These are phyloP conservation scores for Pseudocercospora eumusae DNA, from an alignment of 2,329 filamentous ascomycete species.

Conservation along the genomic window DNA sequence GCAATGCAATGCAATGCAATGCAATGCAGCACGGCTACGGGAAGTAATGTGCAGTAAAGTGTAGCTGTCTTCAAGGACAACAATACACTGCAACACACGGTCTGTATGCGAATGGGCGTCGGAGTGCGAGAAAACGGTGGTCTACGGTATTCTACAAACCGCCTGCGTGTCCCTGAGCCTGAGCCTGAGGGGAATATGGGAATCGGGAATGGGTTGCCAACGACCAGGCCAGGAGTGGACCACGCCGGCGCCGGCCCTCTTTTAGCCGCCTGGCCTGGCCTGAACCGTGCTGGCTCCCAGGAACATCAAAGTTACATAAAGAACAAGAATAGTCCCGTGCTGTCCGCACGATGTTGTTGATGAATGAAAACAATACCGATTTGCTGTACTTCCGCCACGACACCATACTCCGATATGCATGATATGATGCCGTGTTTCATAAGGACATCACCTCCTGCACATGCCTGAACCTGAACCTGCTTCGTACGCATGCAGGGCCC, in stretches of 20 bases:
- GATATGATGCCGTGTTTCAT: too few relatives aligned
- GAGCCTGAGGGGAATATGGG: too few relatives aligned
- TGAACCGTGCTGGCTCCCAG: neutral
- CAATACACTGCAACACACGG: too few relatives aligned
- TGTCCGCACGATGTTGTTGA: neutral
- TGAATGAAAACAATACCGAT: neutral
- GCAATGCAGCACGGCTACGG: neutral
- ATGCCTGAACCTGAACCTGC: neutral
- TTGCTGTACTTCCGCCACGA: neutral
- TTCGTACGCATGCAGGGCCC: conserved; percentile 2
- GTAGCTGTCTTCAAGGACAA: too few relatives aligned
- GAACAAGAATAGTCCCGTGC: neutral
- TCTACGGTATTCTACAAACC: too few relatives aligned
- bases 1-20: too few relatives aligned
- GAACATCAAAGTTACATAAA: neutral
- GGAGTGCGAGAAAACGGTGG: too few relatives aligned
- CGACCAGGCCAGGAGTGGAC: conserved; percentile 1
- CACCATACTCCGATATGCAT: too few relatives aligned
- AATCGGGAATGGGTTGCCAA: neutral
- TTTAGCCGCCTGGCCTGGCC: neutral
- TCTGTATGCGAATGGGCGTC: too few relatives aligned
- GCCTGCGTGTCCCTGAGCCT: neutral
- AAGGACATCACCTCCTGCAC: neutral
- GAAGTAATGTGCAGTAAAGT: too few relatives aligned
- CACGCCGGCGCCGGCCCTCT: neutral